A percentile compares a stretch with the other conserved stretches of the same genome.
Conservation (phyloP, 1,284 basidiomycete genomes). For the Coniferiporia weirii region DNA sequence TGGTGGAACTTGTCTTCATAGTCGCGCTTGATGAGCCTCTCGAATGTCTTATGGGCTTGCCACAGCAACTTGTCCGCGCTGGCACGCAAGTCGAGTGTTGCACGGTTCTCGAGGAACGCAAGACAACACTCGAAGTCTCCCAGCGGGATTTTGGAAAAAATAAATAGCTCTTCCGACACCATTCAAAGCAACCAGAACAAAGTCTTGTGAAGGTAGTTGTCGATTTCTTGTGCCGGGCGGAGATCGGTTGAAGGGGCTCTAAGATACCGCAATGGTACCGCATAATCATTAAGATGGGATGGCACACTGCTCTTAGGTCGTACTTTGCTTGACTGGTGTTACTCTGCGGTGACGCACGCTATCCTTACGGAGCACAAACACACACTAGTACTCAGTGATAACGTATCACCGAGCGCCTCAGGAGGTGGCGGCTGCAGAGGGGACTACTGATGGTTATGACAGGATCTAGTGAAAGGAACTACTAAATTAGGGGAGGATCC, state of each 20-base stretch:
- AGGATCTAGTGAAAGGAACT: too few relatives aligned
- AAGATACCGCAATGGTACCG: not conserved
- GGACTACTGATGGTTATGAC: too few relatives aligned
- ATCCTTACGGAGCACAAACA: not conserved
- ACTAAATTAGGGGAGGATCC: too few relatives aligned
- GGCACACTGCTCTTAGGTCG: not conserved
- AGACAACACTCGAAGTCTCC: conserved; percentile 16
- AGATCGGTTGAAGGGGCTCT: not conserved
- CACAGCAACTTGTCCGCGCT: conserved; percentile 13
- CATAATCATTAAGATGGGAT: not conserved
- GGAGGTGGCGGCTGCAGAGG: not conserved
- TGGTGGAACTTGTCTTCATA: conserved; percentile 6
- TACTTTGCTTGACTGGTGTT: not conserved
- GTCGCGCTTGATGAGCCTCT: conserved; percentile 9
- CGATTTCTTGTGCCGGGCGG: too few relatives aligned
- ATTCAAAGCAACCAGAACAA: not conserved
- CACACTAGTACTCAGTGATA: not conserved
- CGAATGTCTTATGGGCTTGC: conserved; percentile 16
- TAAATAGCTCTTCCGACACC: conserved; percentile 8
- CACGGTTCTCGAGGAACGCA: conserved; percentile 7
- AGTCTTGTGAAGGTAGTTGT: too few relatives aligned
- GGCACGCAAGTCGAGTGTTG: conserved; percentile 6
- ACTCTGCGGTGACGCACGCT: not conserved
- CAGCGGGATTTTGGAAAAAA: conserved; percentile 11
- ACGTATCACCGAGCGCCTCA: not conserved